Conservation (phyloP, 2,329 filamentous ascomycete species). For the Fusarium lateritium region DNA sequence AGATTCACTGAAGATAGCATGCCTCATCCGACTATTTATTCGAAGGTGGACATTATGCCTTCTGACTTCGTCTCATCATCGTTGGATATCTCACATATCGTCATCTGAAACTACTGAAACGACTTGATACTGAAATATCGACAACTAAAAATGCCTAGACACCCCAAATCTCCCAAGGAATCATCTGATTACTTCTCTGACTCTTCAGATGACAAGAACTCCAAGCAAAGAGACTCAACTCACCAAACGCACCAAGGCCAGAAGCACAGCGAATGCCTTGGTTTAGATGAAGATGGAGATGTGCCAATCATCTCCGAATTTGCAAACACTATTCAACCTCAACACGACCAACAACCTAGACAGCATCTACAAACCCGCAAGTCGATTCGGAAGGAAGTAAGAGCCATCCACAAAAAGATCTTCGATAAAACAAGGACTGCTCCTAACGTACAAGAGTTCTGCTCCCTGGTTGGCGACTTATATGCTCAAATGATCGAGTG, state of each 20-base stretch:
- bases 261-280: background rate
- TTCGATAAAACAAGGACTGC: background rate
- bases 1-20: background rate
- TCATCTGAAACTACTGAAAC: background rate
- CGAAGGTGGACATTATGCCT: background rate
- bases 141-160: constrained; percentile 3
- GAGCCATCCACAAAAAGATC: background rate
- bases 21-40: background rate
- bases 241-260: background rate
- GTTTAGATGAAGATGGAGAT: constrained; percentile 7
- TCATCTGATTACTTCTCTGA: no score
- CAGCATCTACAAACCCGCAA: background rate
- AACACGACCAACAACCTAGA: background rate
- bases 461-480: constrained; percentile 10
- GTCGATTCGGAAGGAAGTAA: background rate
- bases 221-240: background rate
- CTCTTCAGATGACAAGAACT: no score
- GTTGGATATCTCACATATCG: background rate
- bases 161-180: background rate
- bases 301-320: background rate
- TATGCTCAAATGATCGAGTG: constrained; percentile 18
- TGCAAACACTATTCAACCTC: background rate
- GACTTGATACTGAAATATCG: background rate
- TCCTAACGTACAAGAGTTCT: constrained; percentile 8
- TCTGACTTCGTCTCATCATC: background rate